Evolutionary conservation across 2,329 filamentous ascomycete species (phyloP).

Genomic region (Didymosphaeria variabile): DNA sequence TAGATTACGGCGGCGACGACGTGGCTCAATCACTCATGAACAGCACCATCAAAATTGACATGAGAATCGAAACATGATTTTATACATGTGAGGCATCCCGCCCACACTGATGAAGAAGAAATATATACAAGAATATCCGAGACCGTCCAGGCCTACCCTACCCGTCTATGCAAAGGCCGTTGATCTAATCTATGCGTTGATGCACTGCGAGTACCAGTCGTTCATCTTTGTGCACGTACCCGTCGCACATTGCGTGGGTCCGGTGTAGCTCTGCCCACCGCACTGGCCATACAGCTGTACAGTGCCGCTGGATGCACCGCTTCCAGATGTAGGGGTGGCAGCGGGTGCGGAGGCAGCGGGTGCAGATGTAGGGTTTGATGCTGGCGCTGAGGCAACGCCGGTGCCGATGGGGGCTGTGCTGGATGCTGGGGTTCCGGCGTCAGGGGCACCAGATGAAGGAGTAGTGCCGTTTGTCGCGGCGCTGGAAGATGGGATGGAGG

Average conservation of each 20-base stretch:
- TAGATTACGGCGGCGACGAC: no score
- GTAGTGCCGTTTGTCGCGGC: neutral
- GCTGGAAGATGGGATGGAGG: neutral
- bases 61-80: neutral
- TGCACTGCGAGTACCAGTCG: constrained; percentile 39
- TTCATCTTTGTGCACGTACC: constrained; percentile 38
- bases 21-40: no score
- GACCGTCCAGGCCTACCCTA: no score
- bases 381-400: neutral
- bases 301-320: neutral
- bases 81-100: neutral
- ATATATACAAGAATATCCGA: neutral
- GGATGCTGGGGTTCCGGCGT: neutral
- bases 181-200: neutral
- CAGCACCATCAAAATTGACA: no score
- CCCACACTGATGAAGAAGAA: neutral
- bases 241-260: constrained; percentile 32
- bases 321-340: neutral
- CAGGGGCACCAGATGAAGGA: no score
- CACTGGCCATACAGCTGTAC: constrained; percentile 21
- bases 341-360: neutral
- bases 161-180: neutral
- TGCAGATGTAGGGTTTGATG: neutral
- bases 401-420: neutral
- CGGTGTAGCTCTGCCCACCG: constrained; percentile 26